Conservation (phyloP, 148 eudicot genomes). For the Polygonum aviculare region DNA sequence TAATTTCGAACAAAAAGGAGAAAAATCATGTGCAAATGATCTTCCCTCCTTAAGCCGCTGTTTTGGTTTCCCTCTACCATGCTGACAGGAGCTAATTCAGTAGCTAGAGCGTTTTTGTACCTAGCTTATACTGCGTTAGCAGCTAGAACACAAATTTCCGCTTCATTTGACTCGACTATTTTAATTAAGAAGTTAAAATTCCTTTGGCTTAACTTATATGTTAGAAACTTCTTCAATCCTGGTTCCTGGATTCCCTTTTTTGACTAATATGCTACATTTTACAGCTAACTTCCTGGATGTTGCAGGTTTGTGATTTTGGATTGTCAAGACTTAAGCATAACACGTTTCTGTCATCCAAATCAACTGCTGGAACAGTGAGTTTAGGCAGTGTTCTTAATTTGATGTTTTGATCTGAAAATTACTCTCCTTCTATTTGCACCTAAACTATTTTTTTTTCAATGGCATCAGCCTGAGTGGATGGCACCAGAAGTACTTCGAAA, state of each 20-base stretch:
- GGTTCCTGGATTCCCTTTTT: background rate
- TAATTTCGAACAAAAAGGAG: background rate
- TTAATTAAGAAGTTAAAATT: background rate
- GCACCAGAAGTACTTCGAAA: constrained; percentile 99
- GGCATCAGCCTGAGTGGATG: constrained; percentile 94
- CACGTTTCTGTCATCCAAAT: constrained; percentile 54
- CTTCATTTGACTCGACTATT: background rate
- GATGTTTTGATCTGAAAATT: background rate
- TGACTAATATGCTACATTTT: constrained; percentile 33
- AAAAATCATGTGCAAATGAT: background rate
- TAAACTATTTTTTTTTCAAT: constrained; percentile 17
- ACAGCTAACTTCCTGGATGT: constrained; percentile 28
- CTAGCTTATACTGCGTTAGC: background rate
- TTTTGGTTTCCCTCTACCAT: background rate
- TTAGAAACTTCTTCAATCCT: background rate
- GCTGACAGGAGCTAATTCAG: background rate
- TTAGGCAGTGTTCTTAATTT: constrained; percentile 8
- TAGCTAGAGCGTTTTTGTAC: background rate
- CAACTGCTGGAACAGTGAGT: constrained; percentile 3
- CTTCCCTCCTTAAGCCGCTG: background rate
- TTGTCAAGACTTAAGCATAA: constrained; percentile 91
- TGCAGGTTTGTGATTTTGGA: constrained; percentile 90
- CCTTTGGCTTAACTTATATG: background rate
- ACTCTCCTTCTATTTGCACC: constrained; percentile 9
- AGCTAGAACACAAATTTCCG: background rate